Percentiles rank a stretch among this genome's conserved stretches.
Evolutionary conservation across 1,284 basidiomycete species (phyloP).

Genomic region (Ustilago xerochloae): DNA sequence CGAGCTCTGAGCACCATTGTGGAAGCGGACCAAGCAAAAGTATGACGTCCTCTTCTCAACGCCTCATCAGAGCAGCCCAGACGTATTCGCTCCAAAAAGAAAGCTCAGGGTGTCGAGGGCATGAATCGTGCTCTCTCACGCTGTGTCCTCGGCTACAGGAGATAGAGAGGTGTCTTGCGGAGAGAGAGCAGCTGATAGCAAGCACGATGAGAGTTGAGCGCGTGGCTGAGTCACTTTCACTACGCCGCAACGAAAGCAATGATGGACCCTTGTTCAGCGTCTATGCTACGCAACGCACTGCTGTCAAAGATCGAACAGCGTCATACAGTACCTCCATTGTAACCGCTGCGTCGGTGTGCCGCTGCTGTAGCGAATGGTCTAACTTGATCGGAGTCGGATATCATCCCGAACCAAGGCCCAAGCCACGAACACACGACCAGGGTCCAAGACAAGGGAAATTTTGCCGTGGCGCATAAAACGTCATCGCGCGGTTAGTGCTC

Average conservation of each 20-base stretch:
- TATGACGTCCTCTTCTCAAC: slow-evolving; percentile 12
- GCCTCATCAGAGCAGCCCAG: not conserved
- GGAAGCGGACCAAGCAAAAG: too few relatives aligned
- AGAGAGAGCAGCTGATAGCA: slow-evolving; percentile 6
- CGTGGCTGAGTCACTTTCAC: slow-evolving; percentile 17
- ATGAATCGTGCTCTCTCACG: not conserved
- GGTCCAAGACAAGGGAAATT: not conserved
- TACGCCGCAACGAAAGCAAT: not conserved
- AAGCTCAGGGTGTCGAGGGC: not conserved
- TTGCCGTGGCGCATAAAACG: not conserved
- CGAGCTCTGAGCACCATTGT: not conserved
- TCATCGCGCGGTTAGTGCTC: slow-evolving; percentile 5
- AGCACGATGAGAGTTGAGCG: too few relatives aligned
- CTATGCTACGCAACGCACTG: too few relatives aligned
- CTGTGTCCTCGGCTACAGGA: not conserved
- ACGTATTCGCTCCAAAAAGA: not conserved
- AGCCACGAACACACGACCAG: not conserved
- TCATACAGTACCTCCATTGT: too few relatives aligned
- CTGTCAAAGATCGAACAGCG: too few relatives aligned
- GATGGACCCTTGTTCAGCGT: not conserved
- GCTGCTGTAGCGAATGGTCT: too few relatives aligned
- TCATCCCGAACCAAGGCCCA: not conserved
- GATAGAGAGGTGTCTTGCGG: not conserved
- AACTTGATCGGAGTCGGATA: not conserved
- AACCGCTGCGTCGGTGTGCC: too few relatives aligned